phyloP scores from a whole-genome alignment of 768 basidiomycete genomes.

The Clitopilus hobsonii region DNA sequence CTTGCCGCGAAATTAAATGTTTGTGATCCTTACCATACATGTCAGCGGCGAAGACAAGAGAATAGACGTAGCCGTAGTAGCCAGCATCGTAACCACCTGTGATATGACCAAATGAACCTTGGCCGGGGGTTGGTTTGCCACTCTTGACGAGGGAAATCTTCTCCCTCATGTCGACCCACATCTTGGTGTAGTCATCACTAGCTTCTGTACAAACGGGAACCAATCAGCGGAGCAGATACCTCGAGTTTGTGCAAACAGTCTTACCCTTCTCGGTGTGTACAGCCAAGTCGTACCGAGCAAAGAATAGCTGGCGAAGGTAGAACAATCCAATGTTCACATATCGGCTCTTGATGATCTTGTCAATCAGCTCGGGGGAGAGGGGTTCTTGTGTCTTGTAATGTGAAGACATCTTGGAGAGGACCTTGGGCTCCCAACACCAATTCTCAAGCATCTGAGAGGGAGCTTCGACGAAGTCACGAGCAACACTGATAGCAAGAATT shows the following conservation, averaged over 20 bases:
- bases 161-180: conserved; percentile 76
- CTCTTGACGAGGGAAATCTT: conserved; percentile 65
- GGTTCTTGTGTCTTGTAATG: conserved; percentile 76
- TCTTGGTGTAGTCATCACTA: conserved; percentile 62
- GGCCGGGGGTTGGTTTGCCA: conserved; percentile 58
- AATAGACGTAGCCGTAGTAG: conserved; percentile 79
- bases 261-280: conserved; percentile 67
- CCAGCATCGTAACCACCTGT: conserved; percentile 66
- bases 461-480: conserved; percentile 83
- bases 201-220: conserved; percentile 32
- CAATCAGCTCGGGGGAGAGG: conserved; percentile 66
- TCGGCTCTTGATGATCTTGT: conserved; percentile 66
- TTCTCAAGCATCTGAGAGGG: conserved; percentile 93
- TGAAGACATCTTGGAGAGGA: conserved; percentile 72
- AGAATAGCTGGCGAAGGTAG: conserved; percentile 82
- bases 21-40: conserved; percentile 40
- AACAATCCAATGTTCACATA: conserved; percentile 82
- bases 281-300: conserved; percentile 73
- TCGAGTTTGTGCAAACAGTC: conserved; percentile 1
- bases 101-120: conserved; percentile 74
- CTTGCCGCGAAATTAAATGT: background rate
- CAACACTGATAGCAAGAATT: conserved; percentile 35
- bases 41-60: conserved; percentile 57
- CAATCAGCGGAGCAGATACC: background rate
- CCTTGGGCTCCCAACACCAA: conserved; percentile 86